Base-by-base conservation (phyloP, 805 yeast genomes). In the Wickerhamomyces rabaulensis region DNA sequence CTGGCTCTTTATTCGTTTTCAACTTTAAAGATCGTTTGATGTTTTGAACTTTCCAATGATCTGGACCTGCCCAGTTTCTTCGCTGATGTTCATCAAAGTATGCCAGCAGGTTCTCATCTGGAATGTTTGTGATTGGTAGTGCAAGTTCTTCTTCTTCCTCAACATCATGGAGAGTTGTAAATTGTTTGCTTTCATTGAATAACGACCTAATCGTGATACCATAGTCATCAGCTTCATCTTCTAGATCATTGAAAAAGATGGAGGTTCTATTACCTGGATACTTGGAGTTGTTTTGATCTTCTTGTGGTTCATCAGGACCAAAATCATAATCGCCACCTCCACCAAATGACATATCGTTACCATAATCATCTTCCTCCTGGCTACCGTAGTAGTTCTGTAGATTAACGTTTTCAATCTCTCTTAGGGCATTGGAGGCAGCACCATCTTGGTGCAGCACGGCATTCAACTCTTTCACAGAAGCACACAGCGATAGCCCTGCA, bases 1-100 rank as follows among this genome's bases (percentile, higher is more conserved):
- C n/a, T 31, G 41, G 39, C 3, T 26, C n/a, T 12, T 25, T 44
- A 13, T 23, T 40, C 44, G 39, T 21, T 15, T 45, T 31, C 9
- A 45, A n/a, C 17, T 51, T 54, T 69, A 69, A 37, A 2, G 27
- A n/a, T 17, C 39, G 53, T 57, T 79, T 83, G 39, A 84, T 62
- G 23, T 79, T 77, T 31, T 75, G 69, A 20, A 92, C 84, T 64
- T 84, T 86, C 97, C 97, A 92, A 66, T 88, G 94, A 55, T 87
- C 92, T 13, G 92, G 86, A 4, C 97, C 97, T 33, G 95, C 78
- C 97, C 97, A 91, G 58, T 81, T 85, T 20, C 62, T 63, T 47
- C 74, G 75, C 64, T 87, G 73, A 17, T 79, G 74, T 45, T 80
- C 81, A 59, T 90, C 96, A 63, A 89, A 89, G 61, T 88, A 84